phyloP scores from a whole-genome alignment of 2,329 filamentous ascomycete genomes.

The Arachnopeziza araneosa region DNA sequence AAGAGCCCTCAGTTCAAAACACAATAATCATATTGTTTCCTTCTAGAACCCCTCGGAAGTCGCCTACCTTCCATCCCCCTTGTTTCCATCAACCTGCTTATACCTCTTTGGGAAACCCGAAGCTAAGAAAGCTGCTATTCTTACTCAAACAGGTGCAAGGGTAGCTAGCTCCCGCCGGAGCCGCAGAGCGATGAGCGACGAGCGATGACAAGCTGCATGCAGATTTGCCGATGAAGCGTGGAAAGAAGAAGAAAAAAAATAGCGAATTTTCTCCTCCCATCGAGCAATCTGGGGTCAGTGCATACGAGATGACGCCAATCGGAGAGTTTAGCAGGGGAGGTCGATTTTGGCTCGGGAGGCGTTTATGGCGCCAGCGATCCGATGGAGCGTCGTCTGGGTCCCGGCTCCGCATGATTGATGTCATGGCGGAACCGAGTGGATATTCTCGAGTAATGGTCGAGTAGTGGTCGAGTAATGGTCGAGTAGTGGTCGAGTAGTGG shows the following conservation, averaged over 20 bases:
- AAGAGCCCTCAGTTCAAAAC: not conserved
- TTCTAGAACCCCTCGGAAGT: not conserved
- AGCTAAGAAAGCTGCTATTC: not conserved
- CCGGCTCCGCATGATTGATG: not conserved
- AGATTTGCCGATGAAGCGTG: not conserved
- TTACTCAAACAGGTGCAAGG: not conserved
- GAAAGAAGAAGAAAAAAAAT: not conserved
- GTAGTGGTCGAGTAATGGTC: slow-evolving; percentile 9
- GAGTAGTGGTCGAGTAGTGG: slow-evolving; percentile 20
- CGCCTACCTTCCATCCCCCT: not conserved
- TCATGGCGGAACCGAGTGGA: slow-evolving; percentile 8
- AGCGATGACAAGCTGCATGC: not conserved
- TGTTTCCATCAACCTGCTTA: not conserved
- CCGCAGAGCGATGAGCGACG: too few relatives aligned
- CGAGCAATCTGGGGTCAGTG: not conserved
- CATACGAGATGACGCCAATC: not conserved
- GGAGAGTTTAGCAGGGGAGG: not conserved
- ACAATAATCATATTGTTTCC: not conserved
- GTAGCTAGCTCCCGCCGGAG: not conserved
- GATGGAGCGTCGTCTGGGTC: not conserved
- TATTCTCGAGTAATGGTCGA: slow-evolving; percentile 21
- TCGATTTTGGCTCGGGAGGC: not conserved
- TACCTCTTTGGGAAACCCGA: not conserved
- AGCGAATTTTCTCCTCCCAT: not conserved
- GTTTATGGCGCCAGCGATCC: not conserved